phyloP scores from a whole-genome alignment of 805 yeast genomes.

The Zygotorulaspora florentina region DNA sequence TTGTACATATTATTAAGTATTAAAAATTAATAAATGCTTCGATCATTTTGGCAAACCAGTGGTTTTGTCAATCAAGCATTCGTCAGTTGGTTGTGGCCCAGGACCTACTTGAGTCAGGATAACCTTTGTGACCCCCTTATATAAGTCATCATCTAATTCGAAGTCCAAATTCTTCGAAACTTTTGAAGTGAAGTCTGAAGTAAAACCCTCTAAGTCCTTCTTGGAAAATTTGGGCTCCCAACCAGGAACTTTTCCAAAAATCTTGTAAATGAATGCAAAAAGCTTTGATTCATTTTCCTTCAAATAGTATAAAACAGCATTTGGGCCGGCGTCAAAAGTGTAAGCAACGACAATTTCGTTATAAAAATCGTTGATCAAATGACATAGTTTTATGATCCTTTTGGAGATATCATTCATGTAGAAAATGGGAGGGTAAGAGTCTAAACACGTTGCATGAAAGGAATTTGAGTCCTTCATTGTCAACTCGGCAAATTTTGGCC shows the following conservation, averaged over 20 bases:
- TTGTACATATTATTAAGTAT: background rate
- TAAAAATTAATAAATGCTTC: background rate
- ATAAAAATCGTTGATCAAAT: slow-evolving; percentile 61
- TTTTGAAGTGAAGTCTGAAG: slow-evolving; percentile 24
- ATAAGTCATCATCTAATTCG: slow-evolving; percentile 48
- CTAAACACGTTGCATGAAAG: slow-evolving; percentile 97
- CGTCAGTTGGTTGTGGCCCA: slow-evolving; percentile 68
- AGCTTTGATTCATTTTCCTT: slow-evolving; percentile 68
- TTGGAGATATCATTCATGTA: slow-evolving; percentile 89
- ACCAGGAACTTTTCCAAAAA: slow-evolving; percentile 59
- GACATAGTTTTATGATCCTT: slow-evolving; percentile 71
- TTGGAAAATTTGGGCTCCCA: slow-evolving; percentile 51
- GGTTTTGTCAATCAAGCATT: slow-evolving; percentile 50
- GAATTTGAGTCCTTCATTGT: slow-evolving; percentile 97
- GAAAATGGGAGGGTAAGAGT: slow-evolving; percentile 92
- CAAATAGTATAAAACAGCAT: slow-evolving; percentile 90
- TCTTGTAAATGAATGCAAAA: slow-evolving; percentile 61
- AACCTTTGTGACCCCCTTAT: slow-evolving; percentile 73
- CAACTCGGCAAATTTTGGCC: slow-evolving; percentile 74
- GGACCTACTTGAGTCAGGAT: slow-evolving; percentile 83
- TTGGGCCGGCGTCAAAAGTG: slow-evolving; percentile 99
- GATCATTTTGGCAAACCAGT: slow-evolving; percentile 56
- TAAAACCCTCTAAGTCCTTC: slow-evolving; percentile 27
- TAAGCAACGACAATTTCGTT: slow-evolving; percentile 77
- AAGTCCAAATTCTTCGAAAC: slow-evolving; percentile 35